Base-by-base conservation (phyloP, 176 grass and related monocot genomes). In the Juncus effusus region DNA sequence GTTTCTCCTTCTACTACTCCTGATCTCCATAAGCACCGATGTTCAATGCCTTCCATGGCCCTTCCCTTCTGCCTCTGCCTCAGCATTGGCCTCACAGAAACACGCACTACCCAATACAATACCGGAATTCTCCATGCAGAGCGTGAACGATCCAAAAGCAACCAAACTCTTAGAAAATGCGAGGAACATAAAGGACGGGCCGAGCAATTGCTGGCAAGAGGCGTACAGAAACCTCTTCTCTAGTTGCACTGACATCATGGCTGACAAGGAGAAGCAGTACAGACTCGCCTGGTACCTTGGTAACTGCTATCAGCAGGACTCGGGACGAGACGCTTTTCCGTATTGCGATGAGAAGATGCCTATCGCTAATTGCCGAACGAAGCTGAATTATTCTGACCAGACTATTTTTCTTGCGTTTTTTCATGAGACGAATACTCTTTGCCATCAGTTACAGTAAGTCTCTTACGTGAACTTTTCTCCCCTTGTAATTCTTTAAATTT, bases 331-430 rank as follows among this genome's bases (percentile, higher is more conserved):
- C 0, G 2, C 55, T 1, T 87, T 99, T 16, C 85, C 94, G 10
- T 44, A 54, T 38, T 99, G 94, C 59, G 41, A 36, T 40, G 76
- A 59, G 11, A 28, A 65, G 0, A 74, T 65, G 13, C 36, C 13
- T 14, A 99, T 99, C 85, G 54, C 86, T 61, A 11, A 63, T 16
- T 99, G 88, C 64, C 82, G 81, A 55, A 93, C 72, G 76, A 81
- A 56, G 41, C 64, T 99, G 3, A 56, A 57, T 49, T 85, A 93
- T 19, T 78, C 74, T 12, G 80, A 99, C 50, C 72, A 54, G 60
- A 83, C 84, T 71, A 80, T 85, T 36, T 99, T 89, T 60, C 94
- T 91, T 16, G 78, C 86, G 75, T 99, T 99, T 78, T 99, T 93
- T 59, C 68, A 89, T 7, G 82, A 92, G 75, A 91, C 94, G 67